These are phyloP conservation scores for Colletotrichum costaricense DNA, from an alignment of 2,329 filamentous ascomycete species.

Conservation along the genomic window DNA sequence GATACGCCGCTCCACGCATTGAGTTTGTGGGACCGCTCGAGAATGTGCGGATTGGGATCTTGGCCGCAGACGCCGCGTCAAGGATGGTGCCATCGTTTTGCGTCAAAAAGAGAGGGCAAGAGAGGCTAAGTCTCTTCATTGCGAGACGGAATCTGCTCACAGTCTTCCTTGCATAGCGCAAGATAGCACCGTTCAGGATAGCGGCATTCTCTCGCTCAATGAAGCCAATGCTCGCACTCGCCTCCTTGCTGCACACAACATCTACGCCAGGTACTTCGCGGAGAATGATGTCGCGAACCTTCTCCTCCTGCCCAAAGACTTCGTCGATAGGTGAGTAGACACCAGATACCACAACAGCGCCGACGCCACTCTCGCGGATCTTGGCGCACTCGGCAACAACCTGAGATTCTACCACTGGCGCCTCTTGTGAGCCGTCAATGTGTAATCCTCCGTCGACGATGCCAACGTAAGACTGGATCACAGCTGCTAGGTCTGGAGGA, in stretches of 20 bases:
- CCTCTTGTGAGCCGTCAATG: slow-evolving; percentile 60
- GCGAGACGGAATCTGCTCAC: slow-evolving; percentile 66
- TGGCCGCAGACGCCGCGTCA: slow-evolving; percentile 62
- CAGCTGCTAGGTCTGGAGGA: slow-evolving; percentile 58
- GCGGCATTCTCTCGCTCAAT: slow-evolving; percentile 74
- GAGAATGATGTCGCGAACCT: slow-evolving; percentile 54
- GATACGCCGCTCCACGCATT: slow-evolving; percentile 61
- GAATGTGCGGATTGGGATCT: slow-evolving; percentile 65
- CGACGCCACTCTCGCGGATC: slow-evolving; percentile 56
- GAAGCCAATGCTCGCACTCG: slow-evolving; percentile 62
- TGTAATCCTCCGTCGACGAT: slow-evolving; percentile 63
- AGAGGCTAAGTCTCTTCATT: slow-evolving; percentile 59
- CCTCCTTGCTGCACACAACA: slow-evolving; percentile 62
- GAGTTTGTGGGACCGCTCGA: slow-evolving; percentile 62
- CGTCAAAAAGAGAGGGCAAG: slow-evolving; percentile 69
- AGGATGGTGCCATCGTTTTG: slow-evolving; percentile 74
- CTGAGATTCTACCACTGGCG: slow-evolving; percentile 46
- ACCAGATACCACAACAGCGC: slow-evolving; percentile 59
- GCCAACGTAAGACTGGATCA: slow-evolving; percentile 58
- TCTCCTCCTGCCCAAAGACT: slow-evolving; percentile 57
- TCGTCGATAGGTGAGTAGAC: slow-evolving; percentile 66
- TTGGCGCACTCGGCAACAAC: slow-evolving; percentile 47
- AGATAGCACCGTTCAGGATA: slow-evolving; percentile 72
- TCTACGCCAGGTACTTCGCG: slow-evolving; percentile 53
- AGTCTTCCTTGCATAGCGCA: slow-evolving; percentile 53